Conservation (phyloP, 2,329 filamentous ascomycete genomes). For the Sporothrix brasiliensis region DNA sequence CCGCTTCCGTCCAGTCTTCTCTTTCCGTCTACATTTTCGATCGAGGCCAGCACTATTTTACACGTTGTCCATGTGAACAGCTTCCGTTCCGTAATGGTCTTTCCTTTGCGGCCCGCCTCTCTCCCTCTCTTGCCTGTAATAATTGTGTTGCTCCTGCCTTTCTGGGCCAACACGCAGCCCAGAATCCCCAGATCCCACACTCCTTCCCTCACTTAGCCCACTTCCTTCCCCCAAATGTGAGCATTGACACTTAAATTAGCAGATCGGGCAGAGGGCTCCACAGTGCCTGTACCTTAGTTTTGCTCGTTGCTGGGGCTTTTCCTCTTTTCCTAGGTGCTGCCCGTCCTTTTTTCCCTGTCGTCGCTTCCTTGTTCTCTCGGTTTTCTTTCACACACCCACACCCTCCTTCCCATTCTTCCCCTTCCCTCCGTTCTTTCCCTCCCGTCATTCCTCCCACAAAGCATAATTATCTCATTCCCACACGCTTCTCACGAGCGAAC, state of each 20-base stretch:
- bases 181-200: slow-evolving; percentile 5
- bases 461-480: slow-evolving; percentile 17
- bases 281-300: slow-evolving; percentile 9
- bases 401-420: slow-evolving; percentile 15
- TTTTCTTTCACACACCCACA: slow-evolving; percentile 21
- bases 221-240: slow-evolving; percentile 9
- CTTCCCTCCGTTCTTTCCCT: slow-evolving; percentile 14
- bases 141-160: slow-evolving; percentile 3
- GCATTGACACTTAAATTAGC: slow-evolving; percentile 30
- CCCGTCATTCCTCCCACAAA: slow-evolving; percentile 9
- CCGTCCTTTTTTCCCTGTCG: slow-evolving; percentile 23
- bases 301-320: slow-evolving; percentile 31
- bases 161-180: slow-evolving; percentile 15
- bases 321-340: slow-evolving; percentile 22
- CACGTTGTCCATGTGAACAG: not conserved
- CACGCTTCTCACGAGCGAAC: slow-evolving; percentile 1
- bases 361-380: slow-evolving; percentile 22
- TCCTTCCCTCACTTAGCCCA: not conserved
- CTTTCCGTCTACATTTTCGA: not conserved
- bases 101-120: slow-evolving; percentile 4
- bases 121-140: not conserved
- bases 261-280: slow-evolving; percentile 21
- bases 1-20: slow-evolving; percentile 17
- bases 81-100: slow-evolving; percentile 17
- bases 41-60: not conserved